Evolutionary conservation across 768 basidiomycete species (phyloP).

Genomic region (Boletales sp.): DNA sequence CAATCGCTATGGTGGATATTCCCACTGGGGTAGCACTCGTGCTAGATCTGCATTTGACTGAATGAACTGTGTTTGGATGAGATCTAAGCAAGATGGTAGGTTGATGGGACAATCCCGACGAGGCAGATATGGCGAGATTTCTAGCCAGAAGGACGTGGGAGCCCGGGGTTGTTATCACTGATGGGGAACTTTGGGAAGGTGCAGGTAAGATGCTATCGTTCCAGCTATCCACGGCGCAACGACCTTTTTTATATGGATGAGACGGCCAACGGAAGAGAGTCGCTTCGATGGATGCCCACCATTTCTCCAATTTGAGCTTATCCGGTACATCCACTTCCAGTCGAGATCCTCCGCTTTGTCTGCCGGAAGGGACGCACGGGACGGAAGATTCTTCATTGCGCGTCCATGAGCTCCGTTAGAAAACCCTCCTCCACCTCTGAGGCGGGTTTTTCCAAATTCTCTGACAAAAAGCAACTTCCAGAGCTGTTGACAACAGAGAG

Average conservation of each 20-base stretch:
- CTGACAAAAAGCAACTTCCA: slow-evolving; percentile 67
- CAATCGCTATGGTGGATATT: slow-evolving; percentile 67
- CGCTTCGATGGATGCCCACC: slow-evolving; percentile 41
- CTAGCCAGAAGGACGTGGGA: slow-evolving; percentile 59
- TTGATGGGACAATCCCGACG: slow-evolving; percentile 32
- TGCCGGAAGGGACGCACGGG: slow-evolving; percentile 35
- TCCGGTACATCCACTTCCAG: slow-evolving; percentile 88
- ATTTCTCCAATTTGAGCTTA: slow-evolving; percentile 78
- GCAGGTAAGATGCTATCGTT: slow-evolving; percentile 4
- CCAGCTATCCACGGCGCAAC: slow-evolving; percentile 49
- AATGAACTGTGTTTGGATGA: slow-evolving; percentile 29
- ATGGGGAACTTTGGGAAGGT: not conserved
- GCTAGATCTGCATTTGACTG: slow-evolving; percentile 43
- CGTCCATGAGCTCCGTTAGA: slow-evolving; percentile 53
- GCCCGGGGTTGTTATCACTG: not conserved
- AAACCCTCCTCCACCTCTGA: slow-evolving; percentile 67
- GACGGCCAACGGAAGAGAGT: slow-evolving; percentile 13
- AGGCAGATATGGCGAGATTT: slow-evolving; percentile 54
- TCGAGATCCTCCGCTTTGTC: slow-evolving; percentile 37
- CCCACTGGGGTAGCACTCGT: slow-evolving; percentile 28
- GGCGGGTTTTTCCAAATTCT: slow-evolving; percentile 62
- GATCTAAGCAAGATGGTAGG: slow-evolving; percentile 22
- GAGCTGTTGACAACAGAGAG: slow-evolving; percentile 35
- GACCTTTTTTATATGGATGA: slow-evolving; percentile 45
- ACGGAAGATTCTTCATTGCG: slow-evolving; percentile 57